These are phyloP conservation scores for Metschnikowia lochheadii DNA, from an alignment of 805 yeast genomes.

Conservation along the genomic window DNA sequence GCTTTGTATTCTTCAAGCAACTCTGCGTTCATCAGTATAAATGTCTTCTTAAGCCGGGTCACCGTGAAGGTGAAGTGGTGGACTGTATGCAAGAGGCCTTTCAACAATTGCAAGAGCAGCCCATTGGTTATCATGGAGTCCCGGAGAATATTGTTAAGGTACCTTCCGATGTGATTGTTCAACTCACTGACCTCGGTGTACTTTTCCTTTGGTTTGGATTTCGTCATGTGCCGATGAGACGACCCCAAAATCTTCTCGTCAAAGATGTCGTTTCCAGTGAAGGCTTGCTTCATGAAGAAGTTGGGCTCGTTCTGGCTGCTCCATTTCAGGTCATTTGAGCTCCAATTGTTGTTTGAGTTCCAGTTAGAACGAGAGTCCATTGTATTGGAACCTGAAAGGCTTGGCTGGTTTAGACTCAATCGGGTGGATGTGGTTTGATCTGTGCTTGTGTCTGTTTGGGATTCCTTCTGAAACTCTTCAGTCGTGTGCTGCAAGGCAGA, in stretches of 20 bases:
- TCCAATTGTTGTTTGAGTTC: no score
- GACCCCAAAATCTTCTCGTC: constrained; percentile 20
- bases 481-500: constrained; percentile 30
- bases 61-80: constrained; percentile 47
- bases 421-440: neutral
- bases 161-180: constrained; percentile 47
- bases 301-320: constrained; percentile 6
- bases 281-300: constrained; percentile 11
- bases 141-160: constrained; percentile 58
- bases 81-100: constrained; percentile 44
- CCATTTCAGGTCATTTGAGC: neutral
- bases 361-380: no score
- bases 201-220: constrained; percentile 4
- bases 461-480: constrained; percentile 3
- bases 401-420: neutral
- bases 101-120: constrained; percentile 44
- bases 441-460: neutral
- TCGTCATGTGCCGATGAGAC: constrained; percentile 6
- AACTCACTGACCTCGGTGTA: constrained; percentile 18
- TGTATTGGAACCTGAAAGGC: no score
- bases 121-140: constrained; percentile 65
- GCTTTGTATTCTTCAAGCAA: constrained; percentile 38
- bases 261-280: constrained; percentile 22
- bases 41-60: constrained; percentile 49
- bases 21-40: constrained; percentile 45